Evolutionary conservation across 2,329 filamentous ascomycete species (phyloP).

Genomic region (Lasiodiplodia hormozganensis): DNA sequence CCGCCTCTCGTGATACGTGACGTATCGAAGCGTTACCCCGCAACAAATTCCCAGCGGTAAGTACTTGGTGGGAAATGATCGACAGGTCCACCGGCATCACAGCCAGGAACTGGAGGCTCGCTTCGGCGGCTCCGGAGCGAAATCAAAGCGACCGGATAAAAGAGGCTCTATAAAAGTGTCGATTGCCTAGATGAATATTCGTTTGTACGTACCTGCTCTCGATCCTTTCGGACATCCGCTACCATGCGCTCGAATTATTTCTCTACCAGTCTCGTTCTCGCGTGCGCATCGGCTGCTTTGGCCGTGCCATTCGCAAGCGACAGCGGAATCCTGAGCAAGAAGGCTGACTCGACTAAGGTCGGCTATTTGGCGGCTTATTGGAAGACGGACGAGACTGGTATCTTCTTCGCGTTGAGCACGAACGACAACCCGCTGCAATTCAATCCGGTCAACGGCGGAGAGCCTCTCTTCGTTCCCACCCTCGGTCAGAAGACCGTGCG

Average conservation of each 20-base stretch:
- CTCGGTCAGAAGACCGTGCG: slow-evolving; percentile 32
- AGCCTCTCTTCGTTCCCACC: slow-evolving; percentile 30
- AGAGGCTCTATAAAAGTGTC: not conserved
- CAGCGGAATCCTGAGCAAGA: not conserved
- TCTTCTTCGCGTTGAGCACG: slow-evolving; percentile 4
- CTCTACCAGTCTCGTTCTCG: not conserved
- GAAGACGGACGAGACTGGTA: slow-evolving; percentile 12
- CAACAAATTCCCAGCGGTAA: not conserved
- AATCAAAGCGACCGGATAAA: not conserved
- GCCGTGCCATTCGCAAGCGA: not conserved
- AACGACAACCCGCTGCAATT: slow-evolving; percentile 21
- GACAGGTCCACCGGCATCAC: slow-evolving; percentile 12
- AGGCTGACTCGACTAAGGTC: slow-evolving; percentile 3
- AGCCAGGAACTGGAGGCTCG: not conserved
- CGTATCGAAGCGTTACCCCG: not conserved
- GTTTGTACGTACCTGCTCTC: not conserved
- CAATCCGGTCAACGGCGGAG: slow-evolving; percentile 30
- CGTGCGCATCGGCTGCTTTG: not conserved
- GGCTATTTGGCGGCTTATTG: slow-evolving; percentile 6
- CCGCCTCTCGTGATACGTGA: not conserved
- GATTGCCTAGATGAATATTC: too few relatives aligned
- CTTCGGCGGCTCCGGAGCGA: not conserved
- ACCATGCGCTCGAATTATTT: not conserved
- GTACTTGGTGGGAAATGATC: not conserved
- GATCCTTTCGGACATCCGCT: not conserved